A percentile compares a stretch with the other conserved stretches of the same genome.
phyloP scores from a whole-genome alignment of 129 eudicot genomes.

The Kitagawia praeruptora region DNA sequence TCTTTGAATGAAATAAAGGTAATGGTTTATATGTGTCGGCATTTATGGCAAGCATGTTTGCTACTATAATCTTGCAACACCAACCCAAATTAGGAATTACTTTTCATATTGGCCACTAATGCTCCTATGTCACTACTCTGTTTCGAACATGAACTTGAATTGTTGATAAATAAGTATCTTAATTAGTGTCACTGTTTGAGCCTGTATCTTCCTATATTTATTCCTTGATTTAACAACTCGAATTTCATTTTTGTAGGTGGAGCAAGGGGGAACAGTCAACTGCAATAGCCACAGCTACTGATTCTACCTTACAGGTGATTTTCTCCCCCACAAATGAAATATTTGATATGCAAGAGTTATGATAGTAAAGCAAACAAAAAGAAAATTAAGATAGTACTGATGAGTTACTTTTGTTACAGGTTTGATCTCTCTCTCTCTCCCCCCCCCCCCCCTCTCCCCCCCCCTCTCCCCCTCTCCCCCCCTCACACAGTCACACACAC shows the following conservation, averaged over 20 bases:
- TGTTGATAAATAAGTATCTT: neutral
- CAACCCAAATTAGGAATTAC: neutral
- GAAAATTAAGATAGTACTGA: neutral
- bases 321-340: slow-evolving; percentile 1
- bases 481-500: no score
- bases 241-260: slow-evolving; percentile 47
- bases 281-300: slow-evolving; percentile 79
- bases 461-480: no score
- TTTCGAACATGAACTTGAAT: neutral
- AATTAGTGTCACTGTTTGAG: neutral
- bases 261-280: slow-evolving; percentile 93
- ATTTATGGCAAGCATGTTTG: neutral
- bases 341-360: neutral
- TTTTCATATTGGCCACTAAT: neutral
- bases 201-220: neutral
- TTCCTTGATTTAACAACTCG: neutral
- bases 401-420: neutral
- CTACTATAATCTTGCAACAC: neutral
- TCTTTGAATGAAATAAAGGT: neutral
- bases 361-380: neutral
- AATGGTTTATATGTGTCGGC: neutral
- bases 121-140: neutral
- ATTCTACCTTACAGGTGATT: slow-evolving; percentile 56
- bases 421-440: no score
- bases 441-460: no score